Evolutionary conservation across 257 asterid species (phyloP).

Genomic region (Ligustrum vulgare): DNA sequence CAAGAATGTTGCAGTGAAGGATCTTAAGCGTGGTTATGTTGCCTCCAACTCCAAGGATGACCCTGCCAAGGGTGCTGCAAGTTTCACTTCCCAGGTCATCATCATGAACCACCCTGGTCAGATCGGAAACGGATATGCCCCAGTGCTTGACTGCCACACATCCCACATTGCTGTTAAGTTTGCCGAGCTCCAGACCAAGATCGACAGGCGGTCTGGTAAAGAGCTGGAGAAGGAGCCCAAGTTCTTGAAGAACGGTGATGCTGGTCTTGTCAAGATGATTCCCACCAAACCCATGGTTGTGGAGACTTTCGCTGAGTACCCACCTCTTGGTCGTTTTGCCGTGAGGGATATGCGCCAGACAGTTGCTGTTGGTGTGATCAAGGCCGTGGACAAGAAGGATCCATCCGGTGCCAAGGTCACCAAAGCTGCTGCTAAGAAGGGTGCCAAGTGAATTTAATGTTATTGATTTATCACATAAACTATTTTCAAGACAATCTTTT

Average conservation of each 20-base stretch:
- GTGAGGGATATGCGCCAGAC: background rate
- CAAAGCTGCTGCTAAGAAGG: background rate
- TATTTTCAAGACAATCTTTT: no score
- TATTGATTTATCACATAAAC: no score
- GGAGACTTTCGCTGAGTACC: background rate
- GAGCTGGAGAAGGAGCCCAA: background rate
- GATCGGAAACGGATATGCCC: no score
- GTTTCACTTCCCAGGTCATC: constrained; percentile 40
- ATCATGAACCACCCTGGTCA: no score
- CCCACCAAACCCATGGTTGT: background rate
- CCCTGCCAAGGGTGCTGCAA: constrained; percentile 73
- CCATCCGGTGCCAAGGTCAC: background rate
- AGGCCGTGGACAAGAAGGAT: background rate
- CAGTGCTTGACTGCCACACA: no score
- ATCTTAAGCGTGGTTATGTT: constrained; percentile 77
- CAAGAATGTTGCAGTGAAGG: constrained; percentile 81
- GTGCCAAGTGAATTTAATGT: background rate
- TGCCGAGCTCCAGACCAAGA: no score
- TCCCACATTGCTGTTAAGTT: no score
- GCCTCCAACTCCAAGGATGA: constrained; percentile 84
- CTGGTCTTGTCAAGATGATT: background rate
- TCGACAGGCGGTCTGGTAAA: background rate
- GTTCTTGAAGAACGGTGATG: background rate
- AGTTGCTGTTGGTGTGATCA: background rate
- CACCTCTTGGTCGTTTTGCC: background rate